Evolutionary conservation across 129 eudicot genomes (phyloP), one percentile per base, ranked within the genome.

Genomic region (Pittosporum tobira): DNA sequence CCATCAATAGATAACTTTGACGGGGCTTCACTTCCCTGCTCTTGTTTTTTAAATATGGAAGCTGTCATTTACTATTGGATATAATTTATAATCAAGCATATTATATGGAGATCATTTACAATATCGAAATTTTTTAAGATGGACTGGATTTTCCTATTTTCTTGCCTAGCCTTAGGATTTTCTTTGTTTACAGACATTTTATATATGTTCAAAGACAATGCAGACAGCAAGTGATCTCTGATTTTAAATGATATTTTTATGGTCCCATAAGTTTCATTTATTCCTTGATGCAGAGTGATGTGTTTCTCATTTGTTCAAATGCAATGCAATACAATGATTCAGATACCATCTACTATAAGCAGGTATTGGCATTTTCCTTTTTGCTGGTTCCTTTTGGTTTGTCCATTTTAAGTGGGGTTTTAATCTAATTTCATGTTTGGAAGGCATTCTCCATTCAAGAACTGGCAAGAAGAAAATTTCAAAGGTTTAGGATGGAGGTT

Each of bases 311-410:
- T 46, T 81, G 99, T 77, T 56, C 84, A 45, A 93, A 93, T 54
- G 99, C 99, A 23, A 87, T 93, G 99, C 81, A 81, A 74, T 93
- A 93, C 77, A 93, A 93, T 73, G 82, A 88, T 15, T 82, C 99
- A 40, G 96, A 87, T 63, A 93, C 96, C 54, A 46, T 93, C 53
- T 93, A 93, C 75, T 70, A 84, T 59, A 93, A 81, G 69, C 99
- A 93, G 96, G 99, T 93, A 81, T 60, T 26, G 43, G 48, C 30
- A 36, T 66, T 64, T 15, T 51, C 23, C 25, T 9, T 43, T 23
- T 43, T 15, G 13, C 1, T 63, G 25, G 8, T 47, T 55, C 29
- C 42, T 2, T 50, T 52, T 42, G 29, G 44, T 52, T 54, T 50
- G 21, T 3, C 22, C 20, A 6, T 34, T 40, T 54, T 37, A 50